A percentile compares a stretch with the other conserved stretches of the same genome.
Evolutionary conservation across 2,329 filamentous ascomycete genomes (phyloP).

Genomic region (Aspergillus sp.): DNA sequence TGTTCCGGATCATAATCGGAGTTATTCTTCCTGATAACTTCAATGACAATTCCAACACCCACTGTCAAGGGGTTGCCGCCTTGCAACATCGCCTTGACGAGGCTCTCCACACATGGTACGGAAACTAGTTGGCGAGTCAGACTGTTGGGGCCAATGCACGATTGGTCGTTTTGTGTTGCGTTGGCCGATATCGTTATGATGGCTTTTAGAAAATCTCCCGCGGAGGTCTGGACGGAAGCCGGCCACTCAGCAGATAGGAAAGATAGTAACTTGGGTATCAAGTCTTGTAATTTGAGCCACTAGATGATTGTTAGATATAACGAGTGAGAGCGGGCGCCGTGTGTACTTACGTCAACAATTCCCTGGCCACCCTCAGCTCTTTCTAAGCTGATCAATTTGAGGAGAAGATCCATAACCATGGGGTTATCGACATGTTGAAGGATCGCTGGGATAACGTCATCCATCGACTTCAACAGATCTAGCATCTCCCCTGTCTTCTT

Average conservation of each 20-base stretch:
- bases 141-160: constrained; percentile 98
- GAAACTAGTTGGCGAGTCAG: constrained; percentile 94
- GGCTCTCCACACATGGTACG: constrained; percentile 72
- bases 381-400: constrained; percentile 96
- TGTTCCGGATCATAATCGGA: constrained; percentile 97
- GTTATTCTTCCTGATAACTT: constrained; percentile 99
- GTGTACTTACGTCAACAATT: constrained; percentile 76
- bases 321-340: neutral
- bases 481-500: constrained; percentile 99
- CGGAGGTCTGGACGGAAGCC: constrained; percentile 90
- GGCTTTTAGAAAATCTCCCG: constrained; percentile 95
- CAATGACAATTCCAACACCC: constrained; percentile 94
- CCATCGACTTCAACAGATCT: constrained; percentile 78
- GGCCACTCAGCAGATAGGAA: constrained; percentile 83
- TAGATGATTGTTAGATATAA: constrained; percentile 35
- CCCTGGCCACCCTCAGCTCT: constrained; percentile 88
- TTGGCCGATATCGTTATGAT: constrained; percentile 99
- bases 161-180: constrained; percentile 95
- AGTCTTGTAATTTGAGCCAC: constrained; percentile 88
- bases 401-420: constrained; percentile 94
- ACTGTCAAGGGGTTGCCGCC: constrained; percentile 94
- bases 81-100: constrained; percentile 89
- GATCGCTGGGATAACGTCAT: constrained; percentile 79
- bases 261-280: constrained; percentile 82
- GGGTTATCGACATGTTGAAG: constrained; percentile 93